Percentiles rank a stretch among this genome's conserved stretches.
phyloP scores from a whole-genome alignment of 805 yeast genomes.

The Wickerhamiella hasegawae region DNA sequence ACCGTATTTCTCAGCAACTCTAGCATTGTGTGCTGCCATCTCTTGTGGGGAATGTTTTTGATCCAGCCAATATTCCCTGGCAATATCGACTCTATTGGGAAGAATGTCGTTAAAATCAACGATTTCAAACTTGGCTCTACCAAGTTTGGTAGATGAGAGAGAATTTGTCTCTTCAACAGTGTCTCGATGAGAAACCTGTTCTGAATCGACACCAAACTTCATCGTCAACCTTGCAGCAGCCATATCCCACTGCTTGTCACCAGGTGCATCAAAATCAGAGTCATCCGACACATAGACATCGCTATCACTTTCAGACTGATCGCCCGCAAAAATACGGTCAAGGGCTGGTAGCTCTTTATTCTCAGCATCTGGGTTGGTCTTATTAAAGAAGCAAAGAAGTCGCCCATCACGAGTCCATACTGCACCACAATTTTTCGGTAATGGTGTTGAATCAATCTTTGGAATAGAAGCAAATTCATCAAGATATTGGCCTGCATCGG shows the following conservation, averaged over 20 bases:
- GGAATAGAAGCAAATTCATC: slow-evolving; percentile 15
- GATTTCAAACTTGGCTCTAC: slow-evolving; percentile 12
- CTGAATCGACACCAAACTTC: neutral
- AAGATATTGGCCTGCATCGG: no score
- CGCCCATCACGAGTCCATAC: slow-evolving; percentile 69
- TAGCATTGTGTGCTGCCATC: slow-evolving; percentile 53
- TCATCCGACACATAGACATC: slow-evolving; percentile 12
- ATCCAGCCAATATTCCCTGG: slow-evolving; percentile 24
- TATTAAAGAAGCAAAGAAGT: slow-evolving; percentile 67
- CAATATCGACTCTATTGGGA: slow-evolving; percentile 56
- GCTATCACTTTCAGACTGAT: slow-evolving; percentile 8
- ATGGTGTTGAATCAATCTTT: slow-evolving; percentile 63
- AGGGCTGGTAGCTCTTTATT: slow-evolving; percentile 4
- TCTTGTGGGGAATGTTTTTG: slow-evolving; percentile 34
- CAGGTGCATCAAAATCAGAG: slow-evolving; percentile 7
- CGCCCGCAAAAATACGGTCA: slow-evolving; percentile 15
- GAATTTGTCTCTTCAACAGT: neutral
- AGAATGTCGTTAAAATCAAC: slow-evolving; percentile 52
- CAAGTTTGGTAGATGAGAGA: neutral
- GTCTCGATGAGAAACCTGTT: neutral
- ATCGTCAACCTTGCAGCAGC: slow-evolving; percentile 2
- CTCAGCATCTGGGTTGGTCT: slow-evolving; percentile 27
- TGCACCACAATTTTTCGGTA: slow-evolving; percentile 91
- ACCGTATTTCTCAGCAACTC: slow-evolving; percentile 50
- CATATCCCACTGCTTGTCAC: slow-evolving; percentile 8